Percentiles rank a stretch among this genome's conserved stretches.
Conservation (phyloP, 1,139 yeast genomes). For the Candida albicans region DNA sequence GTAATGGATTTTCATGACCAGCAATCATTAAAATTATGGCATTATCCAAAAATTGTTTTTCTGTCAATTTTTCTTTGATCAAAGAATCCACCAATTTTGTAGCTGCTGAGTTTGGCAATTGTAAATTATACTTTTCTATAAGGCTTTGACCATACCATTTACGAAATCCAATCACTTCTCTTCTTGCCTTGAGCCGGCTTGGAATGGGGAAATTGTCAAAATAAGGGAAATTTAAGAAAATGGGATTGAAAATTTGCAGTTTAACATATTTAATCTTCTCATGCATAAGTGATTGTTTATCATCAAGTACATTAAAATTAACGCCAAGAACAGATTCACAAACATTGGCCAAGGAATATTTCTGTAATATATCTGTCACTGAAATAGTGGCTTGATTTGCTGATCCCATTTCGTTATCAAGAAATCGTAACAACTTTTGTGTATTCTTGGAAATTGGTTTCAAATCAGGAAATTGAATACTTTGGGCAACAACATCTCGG, state of each 20-base stretch:
- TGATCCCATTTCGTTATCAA: conserved; percentile 10
- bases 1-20: conserved; percentile 65
- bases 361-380: conserved; percentile 46
- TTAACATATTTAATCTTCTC: conserved; percentile 44
- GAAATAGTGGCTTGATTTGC: conserved; percentile 16
- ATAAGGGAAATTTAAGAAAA: conserved; percentile 55
- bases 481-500: conserved; percentile 45
- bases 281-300: conserved; percentile 34
- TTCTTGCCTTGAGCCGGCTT: conserved; percentile 44
- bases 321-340: conserved; percentile 53
- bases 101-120: conserved; percentile 19
- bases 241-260: conserved; percentile 55
- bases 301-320: conserved; percentile 34
- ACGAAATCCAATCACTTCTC: conserved; percentile 46
- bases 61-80: conserved; percentile 34
- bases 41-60: conserved; percentile 54
- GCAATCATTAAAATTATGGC: conserved; percentile 59
- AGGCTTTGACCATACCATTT: conserved; percentile 27
- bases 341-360: conserved; percentile 50
- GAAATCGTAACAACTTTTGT: conserved; percentile 20
- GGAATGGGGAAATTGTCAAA: conserved; percentile 54
- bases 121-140: conserved; percentile 7
- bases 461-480: conserved; percentile 51
- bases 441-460: conserved; percentile 37
- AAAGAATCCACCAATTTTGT: conserved; percentile 39